These are phyloP conservation scores for Daldinia childiae DNA, from an alignment of 495 filamentous ascomycete species.

Conservation along the genomic window DNA sequence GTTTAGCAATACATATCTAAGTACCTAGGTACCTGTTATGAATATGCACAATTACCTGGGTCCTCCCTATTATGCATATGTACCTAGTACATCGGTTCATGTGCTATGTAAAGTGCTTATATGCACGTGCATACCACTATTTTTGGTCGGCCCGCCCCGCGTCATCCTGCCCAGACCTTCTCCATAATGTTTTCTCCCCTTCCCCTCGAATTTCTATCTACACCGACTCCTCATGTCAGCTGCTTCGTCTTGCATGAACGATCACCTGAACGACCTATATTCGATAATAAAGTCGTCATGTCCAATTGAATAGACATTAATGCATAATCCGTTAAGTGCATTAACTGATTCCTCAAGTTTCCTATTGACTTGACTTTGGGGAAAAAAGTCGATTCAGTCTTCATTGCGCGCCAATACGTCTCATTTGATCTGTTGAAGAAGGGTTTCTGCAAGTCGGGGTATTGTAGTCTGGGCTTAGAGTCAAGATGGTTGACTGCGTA, in stretches of 20 bases:
- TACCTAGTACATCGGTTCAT: no score
- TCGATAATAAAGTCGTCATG: constrained; percentile 42
- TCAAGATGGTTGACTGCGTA: not conserved
- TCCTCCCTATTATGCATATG: no score
- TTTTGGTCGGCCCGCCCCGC: constrained; percentile 1
- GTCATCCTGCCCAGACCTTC: no score
- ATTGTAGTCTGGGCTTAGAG: not conserved
- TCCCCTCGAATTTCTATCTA: not conserved
- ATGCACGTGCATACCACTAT: no score
- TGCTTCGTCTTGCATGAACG: constrained; percentile 4
- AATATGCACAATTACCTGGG: no score
- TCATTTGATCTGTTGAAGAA: not conserved
- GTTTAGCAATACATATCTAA: no score
- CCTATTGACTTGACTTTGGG: no score
- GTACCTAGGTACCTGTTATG: no score
- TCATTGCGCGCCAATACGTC: not conserved
- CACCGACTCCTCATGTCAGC: not conserved
- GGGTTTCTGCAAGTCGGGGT: not conserved
- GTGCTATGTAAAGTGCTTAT: no score
- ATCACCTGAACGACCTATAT: constrained; percentile 8
- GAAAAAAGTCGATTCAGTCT: not conserved
- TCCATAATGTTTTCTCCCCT: no score
- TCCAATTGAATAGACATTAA: constrained; percentile 17
- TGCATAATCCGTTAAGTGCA: not conserved
- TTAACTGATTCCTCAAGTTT: not conserved